A percentile compares a stretch with the other conserved stretches of the same genome.
These are phyloP conservation scores for Chenopodium quinoa DNA, from an alignment of 148 eudicot species.

Conservation along the genomic window DNA sequence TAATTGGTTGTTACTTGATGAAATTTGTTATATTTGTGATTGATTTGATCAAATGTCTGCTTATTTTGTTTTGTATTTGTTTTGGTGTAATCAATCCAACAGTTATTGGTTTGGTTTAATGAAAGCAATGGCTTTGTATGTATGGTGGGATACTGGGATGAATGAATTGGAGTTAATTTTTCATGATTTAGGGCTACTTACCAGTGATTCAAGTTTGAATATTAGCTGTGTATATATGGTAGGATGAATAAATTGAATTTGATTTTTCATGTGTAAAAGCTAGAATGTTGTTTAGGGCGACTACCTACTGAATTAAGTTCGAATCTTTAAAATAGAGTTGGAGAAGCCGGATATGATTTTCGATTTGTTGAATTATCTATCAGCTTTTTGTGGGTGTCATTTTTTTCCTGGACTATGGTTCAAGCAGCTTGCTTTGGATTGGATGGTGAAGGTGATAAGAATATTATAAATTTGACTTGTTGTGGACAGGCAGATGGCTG, in stretches of 20 bases:
- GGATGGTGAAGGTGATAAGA: not conserved
- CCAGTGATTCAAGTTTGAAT: not conserved
- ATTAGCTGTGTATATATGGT: not conserved
- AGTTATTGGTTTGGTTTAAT: not conserved
- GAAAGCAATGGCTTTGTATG: not conserved
- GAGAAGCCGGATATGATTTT: not conserved
- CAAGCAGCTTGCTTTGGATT: not conserved
- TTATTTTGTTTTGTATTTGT: not conserved
- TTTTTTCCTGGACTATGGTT: not conserved
- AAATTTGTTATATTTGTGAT: not conserved
- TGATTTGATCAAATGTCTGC: not conserved
- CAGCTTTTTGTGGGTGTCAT: not conserved
- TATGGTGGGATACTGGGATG: too few species aligned
- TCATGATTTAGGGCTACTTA: not conserved
- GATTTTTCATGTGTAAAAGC: not conserved
- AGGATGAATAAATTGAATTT: too few species aligned
- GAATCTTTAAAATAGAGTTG: not conserved
- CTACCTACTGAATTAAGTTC: not conserved
- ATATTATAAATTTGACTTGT: constrained; percentile 9
- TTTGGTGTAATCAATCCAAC: not conserved
- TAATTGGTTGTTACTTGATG: not conserved
- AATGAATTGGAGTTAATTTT: too few species aligned
- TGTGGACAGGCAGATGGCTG: constrained; percentile 84
- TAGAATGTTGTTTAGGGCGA: not conserved
- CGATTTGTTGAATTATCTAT: not conserved